Percentiles rank a stretch among this genome's conserved stretches.
Evolutionary conservation across 495 filamentous ascomycete species (phyloP).

Genomic region (Bacidia rubella): DNA sequence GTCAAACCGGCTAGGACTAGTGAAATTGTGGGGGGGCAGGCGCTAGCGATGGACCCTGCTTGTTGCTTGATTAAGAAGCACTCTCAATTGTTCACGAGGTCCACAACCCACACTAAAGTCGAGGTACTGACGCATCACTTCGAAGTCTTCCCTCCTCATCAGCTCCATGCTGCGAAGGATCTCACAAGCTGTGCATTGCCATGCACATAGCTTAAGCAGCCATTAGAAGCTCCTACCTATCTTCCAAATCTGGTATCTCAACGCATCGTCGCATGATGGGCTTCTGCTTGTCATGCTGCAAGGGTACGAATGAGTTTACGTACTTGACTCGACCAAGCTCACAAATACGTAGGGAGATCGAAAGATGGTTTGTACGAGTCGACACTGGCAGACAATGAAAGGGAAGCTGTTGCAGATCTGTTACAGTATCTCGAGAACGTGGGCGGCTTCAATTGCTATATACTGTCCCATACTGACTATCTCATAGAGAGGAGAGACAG

Average conservation of each 20-base stretch:
- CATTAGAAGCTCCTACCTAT: not conserved
- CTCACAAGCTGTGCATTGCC: not conserved
- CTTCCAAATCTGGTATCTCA: not conserved
- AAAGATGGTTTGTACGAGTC: constrained; percentile 93
- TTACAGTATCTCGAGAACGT: constrained; percentile 94
- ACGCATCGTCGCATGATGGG: constrained; percentile 19
- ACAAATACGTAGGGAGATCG: constrained; percentile 47
- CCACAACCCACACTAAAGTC: not conserved
- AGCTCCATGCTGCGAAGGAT: not conserved
- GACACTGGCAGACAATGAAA: constrained; percentile 87
- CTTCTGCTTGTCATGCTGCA: constrained; percentile 27
- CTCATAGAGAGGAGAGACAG: constrained; percentile 73
- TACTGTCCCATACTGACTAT: constrained; percentile 14
- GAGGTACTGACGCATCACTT: not conserved
- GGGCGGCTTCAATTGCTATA: constrained; percentile 22
- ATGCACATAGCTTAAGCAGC: not conserved
- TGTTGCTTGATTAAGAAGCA: not conserved
- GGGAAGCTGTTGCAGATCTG: constrained; percentile 92
- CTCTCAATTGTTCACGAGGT: no score
- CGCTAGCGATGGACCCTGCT: not conserved
- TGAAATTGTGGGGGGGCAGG: not conserved
- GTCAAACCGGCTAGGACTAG: not conserved
- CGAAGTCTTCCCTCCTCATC: not conserved
- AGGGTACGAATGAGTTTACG: constrained; percentile 4
- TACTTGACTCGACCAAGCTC: not conserved